A percentile compares a stretch with the other conserved stretches of the same genome.
phyloP scores from a whole-genome alignment of 2,329 filamentous ascomycete species.

The Sodiomyces alkalinus region DNA sequence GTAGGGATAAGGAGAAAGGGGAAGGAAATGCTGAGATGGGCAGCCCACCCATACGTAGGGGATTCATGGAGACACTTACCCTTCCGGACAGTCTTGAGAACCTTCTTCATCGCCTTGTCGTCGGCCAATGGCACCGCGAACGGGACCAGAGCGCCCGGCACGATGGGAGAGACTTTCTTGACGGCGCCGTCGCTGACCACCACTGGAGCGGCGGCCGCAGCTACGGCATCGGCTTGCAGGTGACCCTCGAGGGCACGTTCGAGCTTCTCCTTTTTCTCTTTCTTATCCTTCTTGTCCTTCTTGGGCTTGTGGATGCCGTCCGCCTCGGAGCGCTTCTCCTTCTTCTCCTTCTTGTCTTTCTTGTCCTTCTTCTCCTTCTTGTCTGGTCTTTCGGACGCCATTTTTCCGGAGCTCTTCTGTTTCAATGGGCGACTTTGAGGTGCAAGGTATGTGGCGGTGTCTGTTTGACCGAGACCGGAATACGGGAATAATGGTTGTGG shows the following conservation, averaged over 20 bases:
- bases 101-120: constrained; percentile 57
- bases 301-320: constrained; percentile 20
- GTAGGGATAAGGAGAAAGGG: constrained; percentile 7
- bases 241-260: constrained; percentile 50
- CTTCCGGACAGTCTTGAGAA: constrained; percentile 40
- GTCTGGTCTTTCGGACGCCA: constrained; percentile 32
- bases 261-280: constrained; percentile 51
- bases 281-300: constrained; percentile 44
- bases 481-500: too few relatives aligned
- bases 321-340: constrained; percentile 15
- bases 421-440: too few relatives aligned
- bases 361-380: constrained; percentile 27
- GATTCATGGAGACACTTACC: constrained; percentile 27
- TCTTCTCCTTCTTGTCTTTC: constrained; percentile 29
- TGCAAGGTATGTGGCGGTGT: too few relatives aligned
- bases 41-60: too few relatives aligned
- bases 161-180: constrained; percentile 25
- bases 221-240: constrained; percentile 38
- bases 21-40: constrained; percentile 1
- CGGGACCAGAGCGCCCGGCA: constrained; percentile 52
- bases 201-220: constrained; percentile 21
- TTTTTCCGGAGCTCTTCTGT: constrained; percentile 19
- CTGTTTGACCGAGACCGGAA: too few relatives aligned
- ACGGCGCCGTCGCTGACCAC: constrained; percentile 29
- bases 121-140: constrained; percentile 72